These are phyloP conservation scores for Geotrichum candidum DNA, from an alignment of 1,139 yeast genomes.

Conservation along the genomic window DNA sequence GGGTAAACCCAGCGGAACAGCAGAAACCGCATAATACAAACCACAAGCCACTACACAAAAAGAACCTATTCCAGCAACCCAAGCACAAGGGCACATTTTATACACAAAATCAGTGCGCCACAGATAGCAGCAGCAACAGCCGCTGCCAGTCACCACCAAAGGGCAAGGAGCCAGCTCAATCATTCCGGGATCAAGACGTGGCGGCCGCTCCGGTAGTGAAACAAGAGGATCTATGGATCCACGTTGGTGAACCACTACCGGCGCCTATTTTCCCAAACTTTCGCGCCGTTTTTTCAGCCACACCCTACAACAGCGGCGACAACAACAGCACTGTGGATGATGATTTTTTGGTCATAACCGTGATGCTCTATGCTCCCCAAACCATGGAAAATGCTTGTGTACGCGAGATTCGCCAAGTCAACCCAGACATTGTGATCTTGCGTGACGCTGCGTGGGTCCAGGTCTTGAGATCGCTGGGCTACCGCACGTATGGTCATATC, in stretches of 20 bases:
- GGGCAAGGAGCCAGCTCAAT: neutral
- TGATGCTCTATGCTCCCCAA: conserved; percentile 3
- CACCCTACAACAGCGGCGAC: neutral
- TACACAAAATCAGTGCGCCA: neutral
- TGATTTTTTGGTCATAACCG: neutral
- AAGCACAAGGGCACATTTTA: conserved; percentile 11
- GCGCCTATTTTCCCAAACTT: neutral
- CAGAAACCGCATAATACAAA: neutral
- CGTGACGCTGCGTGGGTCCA: conserved; percentile 8
- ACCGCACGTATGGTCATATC: neutral
- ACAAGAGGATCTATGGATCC: conserved; percentile 1
- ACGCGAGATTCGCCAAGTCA: conserved; percentile 1
- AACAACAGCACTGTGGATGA: neutral
- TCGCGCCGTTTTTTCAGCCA: neutral
- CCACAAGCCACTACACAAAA: neutral
- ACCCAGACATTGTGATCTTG: conserved; percentile 7
- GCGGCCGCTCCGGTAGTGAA: neutral
- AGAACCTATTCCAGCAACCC: conserved; percentile 3
- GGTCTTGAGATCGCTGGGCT: neutral
- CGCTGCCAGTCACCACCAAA: neutral
- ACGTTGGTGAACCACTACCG: conserved; percentile 1
- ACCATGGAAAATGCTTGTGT: neutral
- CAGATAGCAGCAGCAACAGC: neutral
- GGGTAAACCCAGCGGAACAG: neutral
- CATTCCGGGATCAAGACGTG: neutral